Evolutionary conservation across 2,329 filamentous ascomycete genomes (phyloP).

Genomic region (Byssochlamys sp.): DNA sequence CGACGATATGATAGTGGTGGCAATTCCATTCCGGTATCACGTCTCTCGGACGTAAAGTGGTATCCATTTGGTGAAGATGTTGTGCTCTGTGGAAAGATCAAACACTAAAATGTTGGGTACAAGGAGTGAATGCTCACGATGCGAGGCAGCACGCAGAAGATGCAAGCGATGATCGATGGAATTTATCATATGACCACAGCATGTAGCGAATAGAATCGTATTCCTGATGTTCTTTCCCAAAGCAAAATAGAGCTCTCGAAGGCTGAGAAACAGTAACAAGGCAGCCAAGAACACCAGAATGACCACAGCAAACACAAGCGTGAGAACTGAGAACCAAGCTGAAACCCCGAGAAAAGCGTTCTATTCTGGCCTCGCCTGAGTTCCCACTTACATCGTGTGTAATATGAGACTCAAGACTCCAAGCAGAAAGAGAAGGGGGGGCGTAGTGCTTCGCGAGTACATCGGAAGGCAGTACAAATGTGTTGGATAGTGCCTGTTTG

Average conservation of each 20-base stretch:
- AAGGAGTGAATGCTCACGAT: background rate
- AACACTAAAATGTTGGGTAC: background rate
- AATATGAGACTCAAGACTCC: background rate
- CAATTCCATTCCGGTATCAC: constrained; percentile 49
- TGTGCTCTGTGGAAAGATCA: constrained; percentile 61
- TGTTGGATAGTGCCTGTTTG: background rate
- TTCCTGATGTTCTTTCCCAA: background rate
- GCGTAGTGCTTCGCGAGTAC: background rate
- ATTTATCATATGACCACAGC: background rate
- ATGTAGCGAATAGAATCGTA: background rate
- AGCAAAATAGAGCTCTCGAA: background rate
- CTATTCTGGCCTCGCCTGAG: background rate
- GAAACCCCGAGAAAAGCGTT: background rate
- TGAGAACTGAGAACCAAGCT: background rate
- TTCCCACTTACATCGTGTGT: background rate
- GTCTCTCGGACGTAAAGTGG: constrained; percentile 58
- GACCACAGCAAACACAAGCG: background rate
- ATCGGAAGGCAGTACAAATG: background rate
- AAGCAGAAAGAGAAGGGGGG: background rate
- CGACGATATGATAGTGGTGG: constrained; percentile 42
- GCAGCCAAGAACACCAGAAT: background rate
- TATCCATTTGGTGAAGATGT: constrained; percentile 69
- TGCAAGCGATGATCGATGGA: background rate
- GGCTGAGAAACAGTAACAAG: background rate
- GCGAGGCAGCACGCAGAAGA: background rate